Evolutionary conservation across 2,329 filamentous ascomycete species (phyloP).

Genomic region (Pseudogymnoascus sp.): DNA sequence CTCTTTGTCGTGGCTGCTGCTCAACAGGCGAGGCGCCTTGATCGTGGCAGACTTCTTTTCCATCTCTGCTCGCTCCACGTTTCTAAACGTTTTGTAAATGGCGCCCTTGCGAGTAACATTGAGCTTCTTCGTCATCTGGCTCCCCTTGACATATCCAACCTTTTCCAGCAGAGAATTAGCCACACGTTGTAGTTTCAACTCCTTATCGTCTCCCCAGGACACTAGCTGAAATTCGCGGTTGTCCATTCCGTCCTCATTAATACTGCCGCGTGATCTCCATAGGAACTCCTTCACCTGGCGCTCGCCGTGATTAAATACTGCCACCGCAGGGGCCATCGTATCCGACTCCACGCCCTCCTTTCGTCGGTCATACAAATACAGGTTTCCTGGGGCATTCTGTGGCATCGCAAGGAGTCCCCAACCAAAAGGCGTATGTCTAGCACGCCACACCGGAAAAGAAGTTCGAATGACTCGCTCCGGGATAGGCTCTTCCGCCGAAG

Average conservation of each 20-base stretch:
- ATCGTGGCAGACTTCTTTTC: constrained; percentile 57
- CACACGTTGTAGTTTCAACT: constrained; percentile 71
- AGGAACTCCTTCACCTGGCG: constrained; percentile 84
- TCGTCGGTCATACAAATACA: constrained; percentile 75
- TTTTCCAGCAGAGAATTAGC: constrained; percentile 56
- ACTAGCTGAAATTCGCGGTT: constrained; percentile 87
- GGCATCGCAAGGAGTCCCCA: constrained; percentile 84
- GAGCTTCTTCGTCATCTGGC: constrained; percentile 55
- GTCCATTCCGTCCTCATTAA: constrained; percentile 63
- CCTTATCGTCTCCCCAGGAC: constrained; percentile 84
- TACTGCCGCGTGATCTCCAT: constrained; percentile 73
- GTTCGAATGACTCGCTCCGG: constrained; percentile 75
- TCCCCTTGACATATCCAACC: constrained; percentile 69
- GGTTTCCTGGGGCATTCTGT: constrained; percentile 75
- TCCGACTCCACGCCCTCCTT: constrained; percentile 40
- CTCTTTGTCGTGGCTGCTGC: constrained; percentile 31
- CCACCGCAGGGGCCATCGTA: constrained; percentile 42
- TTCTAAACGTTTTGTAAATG: constrained; percentile 76
- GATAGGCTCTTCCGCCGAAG: constrained; percentile 52
- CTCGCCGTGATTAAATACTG: constrained; percentile 53
- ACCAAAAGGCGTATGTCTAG: constrained; percentile 85
- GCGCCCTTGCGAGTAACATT: constrained; percentile 78
- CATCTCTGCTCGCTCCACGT: constrained; percentile 54
- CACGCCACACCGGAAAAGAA: constrained; percentile 83
- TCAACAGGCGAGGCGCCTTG: constrained; percentile 50